A percentile compares a stretch with the other conserved stretches of the same genome.
phyloP scores from a whole-genome alignment of 768 basidiomycete genomes.

The Pulveroboletus sp. region DNA sequence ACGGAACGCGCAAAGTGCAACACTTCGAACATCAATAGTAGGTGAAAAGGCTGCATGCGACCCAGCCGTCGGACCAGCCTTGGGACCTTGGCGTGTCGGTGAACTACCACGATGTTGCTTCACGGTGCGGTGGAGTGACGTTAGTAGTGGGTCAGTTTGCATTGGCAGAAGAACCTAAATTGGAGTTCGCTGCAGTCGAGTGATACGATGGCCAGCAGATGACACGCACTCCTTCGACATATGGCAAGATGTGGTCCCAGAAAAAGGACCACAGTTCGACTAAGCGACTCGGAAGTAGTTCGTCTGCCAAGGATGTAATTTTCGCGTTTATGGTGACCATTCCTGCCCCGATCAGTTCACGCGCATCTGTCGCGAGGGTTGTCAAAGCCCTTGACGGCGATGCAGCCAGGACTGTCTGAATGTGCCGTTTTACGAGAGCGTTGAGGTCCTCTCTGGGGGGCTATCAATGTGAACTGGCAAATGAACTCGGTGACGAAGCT shows the following conservation, averaged over 20 bases:
- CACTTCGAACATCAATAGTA: constrained; percentile 74
- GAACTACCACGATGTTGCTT: constrained; percentile 51
- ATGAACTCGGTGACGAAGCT: constrained; percentile 21
- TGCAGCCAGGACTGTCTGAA: constrained; percentile 65
- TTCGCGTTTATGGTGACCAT: constrained; percentile 93
- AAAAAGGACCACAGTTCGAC: constrained; percentile 93
- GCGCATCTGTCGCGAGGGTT: constrained; percentile 71
- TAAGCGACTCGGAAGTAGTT: constrained; percentile 67
- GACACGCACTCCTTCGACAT: constrained; percentile 73
- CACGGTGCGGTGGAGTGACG: constrained; percentile 61
- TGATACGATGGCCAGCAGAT: background rate
- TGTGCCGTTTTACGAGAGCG: constrained; percentile 71
- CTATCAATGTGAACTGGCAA: constrained; percentile 7
- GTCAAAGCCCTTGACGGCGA: constrained; percentile 70
- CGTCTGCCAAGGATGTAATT: constrained; percentile 70
- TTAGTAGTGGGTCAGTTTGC: constrained; percentile 58
- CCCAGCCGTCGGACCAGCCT: constrained; percentile 30
- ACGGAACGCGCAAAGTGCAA: constrained; percentile 76
- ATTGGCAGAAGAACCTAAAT: constrained; percentile 53
- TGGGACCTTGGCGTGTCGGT: constrained; percentile 46
- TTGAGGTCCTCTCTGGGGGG: constrained; percentile 81
- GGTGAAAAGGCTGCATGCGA: constrained; percentile 33
- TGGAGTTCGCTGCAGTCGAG: constrained; percentile 25
- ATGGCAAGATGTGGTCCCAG: constrained; percentile 84
- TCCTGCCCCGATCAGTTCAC: constrained; percentile 78